A percentile compares a stretch with the other conserved stretches of the same genome.
Conservation (phyloP, 768 basidiomycete species). For the Macrocybe gigantea region DNA sequence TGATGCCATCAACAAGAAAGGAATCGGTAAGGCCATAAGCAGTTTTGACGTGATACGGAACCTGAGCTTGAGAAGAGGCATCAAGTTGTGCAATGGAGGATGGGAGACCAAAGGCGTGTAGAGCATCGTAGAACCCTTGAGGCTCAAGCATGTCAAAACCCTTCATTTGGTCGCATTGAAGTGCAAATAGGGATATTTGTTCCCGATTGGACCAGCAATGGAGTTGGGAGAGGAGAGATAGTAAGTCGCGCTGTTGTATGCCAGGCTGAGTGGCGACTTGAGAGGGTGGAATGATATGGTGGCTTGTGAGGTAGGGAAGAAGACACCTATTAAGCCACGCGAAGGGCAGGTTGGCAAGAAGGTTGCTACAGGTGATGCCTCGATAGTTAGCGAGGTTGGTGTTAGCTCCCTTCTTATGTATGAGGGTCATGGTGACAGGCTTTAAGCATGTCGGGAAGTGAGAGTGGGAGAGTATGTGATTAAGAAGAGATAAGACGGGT, state of each 20-base stretch:
- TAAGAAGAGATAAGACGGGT: not conserved
- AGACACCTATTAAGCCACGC: constrained; percentile 8
- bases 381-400: constrained; percentile 1
- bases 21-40: constrained; percentile 12
- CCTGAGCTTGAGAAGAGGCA: constrained; percentile 10
- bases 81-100: constrained; percentile 11
- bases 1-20: constrained; percentile 1
- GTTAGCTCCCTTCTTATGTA: constrained; percentile 11
- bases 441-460: constrained; percentile 11
- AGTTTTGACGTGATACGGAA: constrained; percentile 7
- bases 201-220: constrained; percentile 9
- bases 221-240: constrained; percentile 8
- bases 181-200: constrained; percentile 6
- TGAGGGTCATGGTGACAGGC: not conserved
- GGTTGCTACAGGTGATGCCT: constrained; percentile 1
- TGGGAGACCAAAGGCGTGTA: constrained; percentile 12
- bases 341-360: constrained; percentile 5
- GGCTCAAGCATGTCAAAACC: constrained; percentile 16
- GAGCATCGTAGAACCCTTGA: constrained; percentile 16
- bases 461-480: constrained; percentile 10
- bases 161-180: constrained; percentile 17
- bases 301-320: constrained; percentile 8
- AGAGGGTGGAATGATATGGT: constrained; percentile 9
- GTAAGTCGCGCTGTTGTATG: constrained; percentile 12
- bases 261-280: constrained; percentile 14